Conservation (phyloP, 805 yeast species). For the Saturnispora diversa region DNA sequence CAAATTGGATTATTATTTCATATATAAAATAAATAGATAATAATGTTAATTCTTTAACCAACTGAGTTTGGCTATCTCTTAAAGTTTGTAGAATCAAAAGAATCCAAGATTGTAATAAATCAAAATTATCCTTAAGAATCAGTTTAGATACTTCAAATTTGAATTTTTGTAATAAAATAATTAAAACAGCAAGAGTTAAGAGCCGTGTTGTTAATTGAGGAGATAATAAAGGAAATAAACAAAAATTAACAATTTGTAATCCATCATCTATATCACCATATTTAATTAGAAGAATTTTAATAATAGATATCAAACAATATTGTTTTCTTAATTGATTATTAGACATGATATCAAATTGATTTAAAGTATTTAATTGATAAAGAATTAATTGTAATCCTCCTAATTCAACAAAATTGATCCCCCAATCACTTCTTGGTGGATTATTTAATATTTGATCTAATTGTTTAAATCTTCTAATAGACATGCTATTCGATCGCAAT, state of each 20-base stretch:
- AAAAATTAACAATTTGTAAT: conserved; percentile 17
- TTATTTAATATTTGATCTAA: conserved; percentile 21
- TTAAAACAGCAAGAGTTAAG: conserved; percentile 69
- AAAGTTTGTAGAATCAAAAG: neutral
- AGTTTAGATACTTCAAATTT: conserved; percentile 3
- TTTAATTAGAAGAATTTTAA: conserved; percentile 59
- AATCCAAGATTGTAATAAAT: conserved; percentile 2
- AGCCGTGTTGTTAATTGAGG: conserved; percentile 69
- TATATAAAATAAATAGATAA: conserved; percentile 64
- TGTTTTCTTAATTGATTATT: conserved; percentile 58
- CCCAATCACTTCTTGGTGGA: conserved; percentile 47
- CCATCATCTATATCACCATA: conserved; percentile 54
- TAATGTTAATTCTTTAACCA: conserved; percentile 50
- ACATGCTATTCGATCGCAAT: conserved; percentile 31
- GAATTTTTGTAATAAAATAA: conserved; percentile 30
- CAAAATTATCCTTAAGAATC: neutral
- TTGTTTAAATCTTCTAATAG: conserved; percentile 32
- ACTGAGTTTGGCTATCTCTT: conserved; percentile 12
- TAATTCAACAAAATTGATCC: conserved; percentile 58
- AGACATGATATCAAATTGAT: conserved; percentile 32
- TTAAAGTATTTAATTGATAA: conserved; percentile 52
- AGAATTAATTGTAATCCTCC: conserved; percentile 80
- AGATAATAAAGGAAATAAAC: conserved; percentile 40
- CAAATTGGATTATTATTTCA: conserved; percentile 45
- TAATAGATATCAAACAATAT: conserved; percentile 64